phyloP scores from a whole-genome alignment of 75 land plant species.

The Sequoiadendron giganteum region DNA sequence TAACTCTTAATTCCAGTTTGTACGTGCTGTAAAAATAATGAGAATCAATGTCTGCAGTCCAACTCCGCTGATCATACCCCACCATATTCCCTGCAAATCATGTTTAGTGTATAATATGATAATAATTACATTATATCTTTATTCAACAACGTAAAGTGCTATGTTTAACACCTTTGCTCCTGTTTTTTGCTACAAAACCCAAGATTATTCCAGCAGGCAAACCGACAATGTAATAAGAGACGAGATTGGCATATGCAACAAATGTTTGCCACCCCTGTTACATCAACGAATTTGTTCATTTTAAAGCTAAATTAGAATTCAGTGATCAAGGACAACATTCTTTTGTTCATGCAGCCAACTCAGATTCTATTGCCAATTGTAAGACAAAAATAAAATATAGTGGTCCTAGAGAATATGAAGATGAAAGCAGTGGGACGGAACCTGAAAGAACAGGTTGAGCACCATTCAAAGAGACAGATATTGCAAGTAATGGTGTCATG shows the following conservation, averaged over 20 bases:
- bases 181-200: slow-evolving; percentile 40
- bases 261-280: slow-evolving; percentile 58
- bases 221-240: slow-evolving; percentile 44
- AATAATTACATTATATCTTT: too few species aligned
- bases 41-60: slow-evolving; percentile 16
- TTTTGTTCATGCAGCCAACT: not conserved
- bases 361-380: too few species aligned
- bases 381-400: too few species aligned
- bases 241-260: slow-evolving; percentile 42
- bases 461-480: slow-evolving; percentile 44
- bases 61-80: slow-evolving; percentile 30
- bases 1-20: slow-evolving; percentile 49
- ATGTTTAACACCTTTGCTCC: slow-evolving; percentile 25
- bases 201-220: slow-evolving; percentile 45
- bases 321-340: too few species aligned
- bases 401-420: too few species aligned
- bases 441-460: slow-evolving; percentile 57
- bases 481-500: slow-evolving; percentile 40
- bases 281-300: not conserved
- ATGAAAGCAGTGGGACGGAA: not conserved
- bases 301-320: not conserved
- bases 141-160: too few species aligned
- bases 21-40: slow-evolving; percentile 4
- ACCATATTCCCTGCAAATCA: slow-evolving; percentile 24
- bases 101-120: not conserved